Evolutionary conservation across 2,329 filamentous ascomycete species (phyloP).

Genomic region (Cladosporium oxysporum): DNA sequence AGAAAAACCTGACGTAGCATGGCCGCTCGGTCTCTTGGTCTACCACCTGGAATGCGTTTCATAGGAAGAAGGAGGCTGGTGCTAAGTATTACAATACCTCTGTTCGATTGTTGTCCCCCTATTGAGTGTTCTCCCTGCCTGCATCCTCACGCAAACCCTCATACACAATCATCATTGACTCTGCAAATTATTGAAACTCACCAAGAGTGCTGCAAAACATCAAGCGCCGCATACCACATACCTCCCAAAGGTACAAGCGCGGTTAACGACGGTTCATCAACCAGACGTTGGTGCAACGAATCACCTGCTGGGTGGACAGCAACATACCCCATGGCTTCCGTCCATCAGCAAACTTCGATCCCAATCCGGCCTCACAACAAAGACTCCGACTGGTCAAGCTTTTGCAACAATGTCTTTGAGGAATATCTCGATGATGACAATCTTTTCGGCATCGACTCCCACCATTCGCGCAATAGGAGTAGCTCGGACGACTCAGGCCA

Average conservation of each 20-base stretch:
- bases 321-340: conserved; percentile 14
- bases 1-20: conserved; percentile 10
- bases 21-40: conserved; percentile 16
- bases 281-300: background rate
- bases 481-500: conserved; percentile 50
- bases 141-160: background rate
- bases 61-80: conserved; percentile 14
- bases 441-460: conserved; percentile 50
- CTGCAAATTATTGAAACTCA: background rate
- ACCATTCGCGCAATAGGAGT: conserved; percentile 48
- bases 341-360: conserved; percentile 21
- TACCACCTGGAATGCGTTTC: conserved; percentile 20
- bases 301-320: background rate
- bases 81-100: conserved; percentile 19
- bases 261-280: background rate
- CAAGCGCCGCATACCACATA: background rate
- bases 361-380: conserved; percentile 51
- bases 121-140: background rate
- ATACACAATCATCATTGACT: background rate
- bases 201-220: background rate
- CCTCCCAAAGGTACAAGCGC: background rate
- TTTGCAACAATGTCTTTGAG: conserved; percentile 64
- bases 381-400: conserved; percentile 56
- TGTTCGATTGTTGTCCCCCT: conserved; percentile 11
- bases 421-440: conserved; percentile 61